These are phyloP conservation scores for Gaultheria prostrata DNA, from an alignment of 148 eudicot genomes.

Conservation along the genomic window DNA sequence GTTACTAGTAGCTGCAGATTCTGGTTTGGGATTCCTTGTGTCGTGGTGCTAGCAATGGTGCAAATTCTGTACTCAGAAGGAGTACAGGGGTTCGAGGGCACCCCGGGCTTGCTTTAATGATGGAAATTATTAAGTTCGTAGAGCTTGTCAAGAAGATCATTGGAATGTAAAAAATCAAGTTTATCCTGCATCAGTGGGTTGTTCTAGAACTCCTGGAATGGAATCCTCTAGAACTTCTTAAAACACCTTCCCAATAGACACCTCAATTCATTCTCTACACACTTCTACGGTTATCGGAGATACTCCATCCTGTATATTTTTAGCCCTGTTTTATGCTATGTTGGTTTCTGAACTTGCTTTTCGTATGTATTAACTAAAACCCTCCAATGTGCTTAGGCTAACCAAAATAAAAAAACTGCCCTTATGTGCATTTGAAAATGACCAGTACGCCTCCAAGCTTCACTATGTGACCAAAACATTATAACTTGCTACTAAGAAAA, in stretches of 20 bases:
- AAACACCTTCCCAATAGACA: background rate
- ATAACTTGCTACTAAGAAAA: background rate
- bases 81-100: background rate
- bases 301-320: background rate
- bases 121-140: background rate
- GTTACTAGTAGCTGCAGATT: background rate
- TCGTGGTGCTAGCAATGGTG: background rate
- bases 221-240: background rate
- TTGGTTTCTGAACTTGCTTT: too few relatives aligned
- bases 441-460: background rate
- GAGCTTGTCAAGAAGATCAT: background rate
- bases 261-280: too few relatives aligned
- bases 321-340: background rate
- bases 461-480: background rate
- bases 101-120: background rate
- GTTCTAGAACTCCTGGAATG: background rate
- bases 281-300: background rate
- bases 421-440: background rate
- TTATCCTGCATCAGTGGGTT: background rate
- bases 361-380: too few relatives aligned
- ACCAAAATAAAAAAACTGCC: background rate
- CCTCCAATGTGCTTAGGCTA: background rate
- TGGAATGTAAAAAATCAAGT: background rate
- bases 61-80: background rate
- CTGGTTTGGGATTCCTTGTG: background rate